Base-by-base conservation (phyloP, 495 filamentous ascomycete species). In the Aspergillus mulundensis region DNA sequence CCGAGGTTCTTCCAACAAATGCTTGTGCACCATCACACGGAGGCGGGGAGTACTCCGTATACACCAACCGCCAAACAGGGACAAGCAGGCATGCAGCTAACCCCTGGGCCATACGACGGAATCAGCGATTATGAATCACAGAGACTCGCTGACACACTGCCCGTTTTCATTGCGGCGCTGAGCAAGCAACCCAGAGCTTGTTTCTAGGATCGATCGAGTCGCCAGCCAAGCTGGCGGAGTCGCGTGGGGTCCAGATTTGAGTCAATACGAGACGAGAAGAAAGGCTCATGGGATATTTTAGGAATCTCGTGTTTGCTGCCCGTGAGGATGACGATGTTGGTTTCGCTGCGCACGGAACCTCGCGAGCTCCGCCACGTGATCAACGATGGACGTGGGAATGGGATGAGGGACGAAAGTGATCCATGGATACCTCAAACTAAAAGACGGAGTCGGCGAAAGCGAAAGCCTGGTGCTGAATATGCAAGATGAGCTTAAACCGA, bases 211-310 rank as follows among this genome's bases (percentile, higher is more conserved):
- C 12, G 32, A 40, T 40, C 38, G 15, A 16, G n/a, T 18, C n/a
- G 38, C 4, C 4, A 18, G 38, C 32, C 3, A 18, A 18, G 38
- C 8, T 21, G 7, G 32, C 19, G 28, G 34, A 38, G 48, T 38
- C 18, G 47, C 48, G 48, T 50, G 48, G 48, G 48, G 48, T 50
- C 48, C 48, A 34, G 12, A 40, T 25, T 25, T 39, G 30, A 39
- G 19, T 3, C 24, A 34, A 24, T 11, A 40, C 8, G 45, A 47
- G 24, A 47, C n/a, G 45, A 10, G 28, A 32, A 30, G 23, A 47
- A 20, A 18, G 45, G 19, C 2, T 36, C 25, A 14, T 14, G 3
- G 25, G 45, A 47, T 47, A 47, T 47, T 47, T 47, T 44, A 12
- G 20, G 18, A 44, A 40, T 2, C 32, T 36, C 40, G 16, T 28